Evolutionary conservation across 1,139 yeast species (phyloP).

Genomic region (Protomyces macrosporus): DNA sequence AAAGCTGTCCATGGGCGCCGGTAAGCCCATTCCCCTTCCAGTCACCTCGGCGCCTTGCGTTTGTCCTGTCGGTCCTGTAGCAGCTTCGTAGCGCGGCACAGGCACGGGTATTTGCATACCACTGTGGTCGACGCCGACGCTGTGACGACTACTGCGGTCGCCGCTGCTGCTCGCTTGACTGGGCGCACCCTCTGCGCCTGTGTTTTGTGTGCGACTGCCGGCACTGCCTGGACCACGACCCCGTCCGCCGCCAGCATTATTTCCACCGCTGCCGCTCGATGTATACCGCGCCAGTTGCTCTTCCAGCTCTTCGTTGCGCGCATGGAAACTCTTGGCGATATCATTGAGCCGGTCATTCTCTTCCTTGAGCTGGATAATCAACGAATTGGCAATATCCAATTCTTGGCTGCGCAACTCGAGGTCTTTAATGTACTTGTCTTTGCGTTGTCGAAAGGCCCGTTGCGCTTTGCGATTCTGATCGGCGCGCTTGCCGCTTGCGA

Average conservation of each 20-base stretch:
- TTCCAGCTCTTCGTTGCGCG: slow-evolving; percentile 14
- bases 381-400: slow-evolving; percentile 40
- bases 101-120: background rate
- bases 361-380: slow-evolving; percentile 64
- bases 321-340: slow-evolving; percentile 21
- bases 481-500: slow-evolving; percentile 73
- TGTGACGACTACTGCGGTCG: background rate
- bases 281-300: slow-evolving; percentile 6
- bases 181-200: background rate
- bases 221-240: background rate
- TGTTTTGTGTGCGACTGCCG: background rate
- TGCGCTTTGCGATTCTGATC: slow-evolving; percentile 98
- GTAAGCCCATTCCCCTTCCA: too few species aligned
- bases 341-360: slow-evolving; percentile 38
- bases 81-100: background rate
- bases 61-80: too few species aligned
- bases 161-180: background rate
- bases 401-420: slow-evolving; percentile 46
- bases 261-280: background rate
- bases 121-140: background rate
- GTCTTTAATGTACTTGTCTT: slow-evolving; percentile 80
- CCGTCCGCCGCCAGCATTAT: background rate
- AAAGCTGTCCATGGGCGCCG: too few species aligned
- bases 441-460: slow-evolving; percentile 90
- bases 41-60: too few species aligned